Base-by-base conservation (phyloP, 176 grass and related monocot genomes). In the Hordeum marinum region DNA sequence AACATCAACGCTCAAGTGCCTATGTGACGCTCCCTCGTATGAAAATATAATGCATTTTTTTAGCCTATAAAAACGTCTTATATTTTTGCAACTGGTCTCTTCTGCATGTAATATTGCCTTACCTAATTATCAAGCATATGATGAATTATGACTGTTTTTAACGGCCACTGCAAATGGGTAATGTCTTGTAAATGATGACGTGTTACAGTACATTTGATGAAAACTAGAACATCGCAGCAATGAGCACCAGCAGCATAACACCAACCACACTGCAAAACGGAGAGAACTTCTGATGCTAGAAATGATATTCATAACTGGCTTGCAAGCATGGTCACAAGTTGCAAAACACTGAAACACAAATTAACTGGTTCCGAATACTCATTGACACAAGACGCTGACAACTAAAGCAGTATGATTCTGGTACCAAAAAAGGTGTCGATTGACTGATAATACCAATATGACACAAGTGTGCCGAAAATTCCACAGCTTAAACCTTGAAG, bases 401-500 rank as follows among this genome's bases (percentile, higher is more conserved):
- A 58, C 80, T 87, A 90, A 75, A 74, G 15, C 43, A 46, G 26
- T 58, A 21, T 6, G 35, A 82, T 45, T 72, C 24, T 65, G 42
- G 4, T 26, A 78, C n/a, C 34, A 50, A 24, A 55, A 72, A 63
- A 43, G 25, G 20, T 54, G 20, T 26, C 21, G 62, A 63, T 42
- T 8, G 64, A 46, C 64, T 7, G 13, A 43, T 57, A 37, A 82
- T 11, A 52, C n/a, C n/a, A 46, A 54, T 42, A 42, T 24, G 74
- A 20, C 52, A 77, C 11, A 14, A 9, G 31, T 15, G 6, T 0
- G 60, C 14, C 3, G 2, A 24, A 62, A 48, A 18, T 15, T 59
- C 15, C 5, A 5, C 80, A 13, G 14, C 84, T 84, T 84, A 87
- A 35, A 90, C 90, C 84, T 92, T 92, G 68, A 95, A 95, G 25